Base-by-base conservation (phyloP, 192 early-diverging fungal genomes). In the Coemansia guatemalensis region DNA sequence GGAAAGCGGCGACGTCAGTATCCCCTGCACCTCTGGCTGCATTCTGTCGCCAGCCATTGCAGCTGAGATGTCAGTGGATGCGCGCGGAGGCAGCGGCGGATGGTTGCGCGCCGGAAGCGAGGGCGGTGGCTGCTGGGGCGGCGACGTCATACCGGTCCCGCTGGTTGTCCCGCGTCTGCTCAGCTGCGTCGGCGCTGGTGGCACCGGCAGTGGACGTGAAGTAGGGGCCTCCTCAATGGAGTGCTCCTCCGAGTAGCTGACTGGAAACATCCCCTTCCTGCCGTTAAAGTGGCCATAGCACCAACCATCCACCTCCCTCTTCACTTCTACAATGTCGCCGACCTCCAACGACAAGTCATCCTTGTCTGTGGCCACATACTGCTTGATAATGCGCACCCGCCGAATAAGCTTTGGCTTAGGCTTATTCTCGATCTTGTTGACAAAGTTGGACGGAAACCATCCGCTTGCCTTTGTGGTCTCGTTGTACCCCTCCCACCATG, bases 221-320 rank as follows among this genome's bases (percentile, higher is more conserved):
- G 52, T 60, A 8, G 75, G 27, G 7, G 64, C 52, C 17, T 49
- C 41, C 2, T 59, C 62, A 3, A 51, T 35, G 25, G 51, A 21
- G 33, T 61, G 20, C 2, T 69, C 69, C 53, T 71, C 70, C 18
- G 63, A 78, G 59, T 87, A 84, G 67, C 82, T 85, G 51, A 74
- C 77, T 12, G 90, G 90, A 67, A 90, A 92, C 35, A 79, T 71
- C 12, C 90, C 90, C 29, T 75, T 71, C 35, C 49, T 85, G 41
- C 89, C 88, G 66, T 89, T 83, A 53, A 68, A 50, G 9, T 84
- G 86, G 56, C 90, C 90, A 65, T 84, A 78, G 74, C 80, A 86
- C 85, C 88, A 92, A 57, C 85, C 86, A 41, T 87, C 84, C 23
- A 83, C 75, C 47, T 81, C 76, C 56, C 84, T 78, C 12, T 82